Conservation (phyloP, 495 filamentous ascomycete genomes). For the Poronia punctata region DNA sequence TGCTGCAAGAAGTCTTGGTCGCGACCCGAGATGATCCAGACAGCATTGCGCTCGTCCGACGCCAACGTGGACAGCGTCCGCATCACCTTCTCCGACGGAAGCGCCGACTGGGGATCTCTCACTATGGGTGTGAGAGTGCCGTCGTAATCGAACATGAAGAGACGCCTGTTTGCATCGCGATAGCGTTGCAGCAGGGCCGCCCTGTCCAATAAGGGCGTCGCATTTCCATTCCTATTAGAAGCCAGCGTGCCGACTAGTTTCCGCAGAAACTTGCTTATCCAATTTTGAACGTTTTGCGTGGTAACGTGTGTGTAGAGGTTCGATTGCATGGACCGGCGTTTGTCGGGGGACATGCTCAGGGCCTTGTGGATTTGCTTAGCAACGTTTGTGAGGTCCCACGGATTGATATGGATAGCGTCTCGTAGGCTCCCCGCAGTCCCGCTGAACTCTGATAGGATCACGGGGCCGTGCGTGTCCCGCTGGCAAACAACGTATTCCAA, state of each 20-base stretch:
- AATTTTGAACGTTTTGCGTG: constrained; percentile 72
- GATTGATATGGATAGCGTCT: constrained; percentile 88
- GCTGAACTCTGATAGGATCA: constrained; percentile 93
- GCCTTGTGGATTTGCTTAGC: constrained; percentile 73
- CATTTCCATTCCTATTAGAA: constrained; percentile 63
- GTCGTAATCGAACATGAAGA: constrained; percentile 99
- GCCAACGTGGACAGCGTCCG: constrained; percentile 72
- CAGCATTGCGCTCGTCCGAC: constrained; percentile 68
- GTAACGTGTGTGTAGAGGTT: constrained; percentile 77
- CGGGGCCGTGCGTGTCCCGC: constrained; percentile 69
- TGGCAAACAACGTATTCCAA: constrained; percentile 91
- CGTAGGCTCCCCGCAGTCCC: constrained; percentile 81
- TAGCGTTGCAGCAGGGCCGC: constrained; percentile 63
- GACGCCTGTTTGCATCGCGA: constrained; percentile 57
- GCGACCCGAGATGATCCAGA: constrained; percentile 97
- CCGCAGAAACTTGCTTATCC: constrained; percentile 70
- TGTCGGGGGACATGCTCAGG: constrained; percentile 59
- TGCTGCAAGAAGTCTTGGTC: constrained; percentile 83
- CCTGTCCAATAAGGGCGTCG: constrained; percentile 75
- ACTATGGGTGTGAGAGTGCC: constrained; percentile 97
- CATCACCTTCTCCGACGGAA: constrained; percentile 76
- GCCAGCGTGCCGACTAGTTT: constrained; percentile 70
- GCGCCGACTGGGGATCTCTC: constrained; percentile 74
- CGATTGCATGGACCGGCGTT: constrained; percentile 50
- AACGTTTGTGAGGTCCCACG: constrained; percentile 79